A percentile compares a stretch with the other conserved stretches of the same genome.
Evolutionary conservation across 1,284 basidiomycete species (phyloP).

Genomic region (Flammula alnicola): DNA sequence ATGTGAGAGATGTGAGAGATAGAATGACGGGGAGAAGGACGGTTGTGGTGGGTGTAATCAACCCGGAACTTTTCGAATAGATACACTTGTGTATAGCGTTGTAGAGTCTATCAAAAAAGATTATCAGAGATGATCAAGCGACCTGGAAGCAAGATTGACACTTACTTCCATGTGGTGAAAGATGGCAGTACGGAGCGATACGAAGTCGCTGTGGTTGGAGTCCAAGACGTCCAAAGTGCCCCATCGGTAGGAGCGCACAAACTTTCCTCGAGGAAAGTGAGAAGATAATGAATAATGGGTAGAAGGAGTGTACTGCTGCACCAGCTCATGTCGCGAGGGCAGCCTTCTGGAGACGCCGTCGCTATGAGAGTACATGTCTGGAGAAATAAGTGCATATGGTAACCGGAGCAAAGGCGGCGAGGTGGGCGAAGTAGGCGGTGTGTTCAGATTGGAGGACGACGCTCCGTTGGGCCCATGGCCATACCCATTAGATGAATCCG

Average conservation of each 20-base stretch:
- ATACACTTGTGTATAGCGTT: conserved; percentile 82
- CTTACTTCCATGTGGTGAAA: conserved; percentile 84
- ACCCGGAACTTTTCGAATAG: conserved; percentile 76
- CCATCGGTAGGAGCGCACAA: conserved; percentile 76
- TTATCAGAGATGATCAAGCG: conserved; percentile 18
- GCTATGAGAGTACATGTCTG: conserved; percentile 78
- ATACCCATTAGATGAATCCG: conserved; percentile 55
- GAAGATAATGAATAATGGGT: conserved; percentile 39
- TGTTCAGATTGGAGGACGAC: conserved; percentile 43
- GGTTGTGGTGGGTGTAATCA: conserved; percentile 59
- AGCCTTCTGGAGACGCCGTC: conserved; percentile 67
- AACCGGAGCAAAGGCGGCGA: conserved; percentile 61
- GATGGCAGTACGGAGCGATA: conserved; percentile 71
- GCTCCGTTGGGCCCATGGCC: conserved; percentile 50
- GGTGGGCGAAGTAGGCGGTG: conserved; percentile 67
- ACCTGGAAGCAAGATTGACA: conserved; percentile 13
- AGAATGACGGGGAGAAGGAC: conserved; percentile 48
- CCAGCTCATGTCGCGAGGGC: conserved; percentile 65
- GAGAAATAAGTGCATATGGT: conserved; percentile 80
- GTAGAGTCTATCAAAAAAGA: conserved; percentile 61
- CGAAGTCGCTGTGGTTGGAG: conserved; percentile 76
- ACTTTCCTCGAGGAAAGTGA: conserved; percentile 62
- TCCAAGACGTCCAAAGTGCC: conserved; percentile 80
- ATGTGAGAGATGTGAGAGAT: conserved; percentile 49
- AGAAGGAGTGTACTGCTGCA: conserved; percentile 69